Percentiles rank a stretch among this genome's conserved stretches.
phyloP scores from a whole-genome alignment of 2,329 filamentous ascomycete species.

The Stagonosporopsis rhizophila region DNA sequence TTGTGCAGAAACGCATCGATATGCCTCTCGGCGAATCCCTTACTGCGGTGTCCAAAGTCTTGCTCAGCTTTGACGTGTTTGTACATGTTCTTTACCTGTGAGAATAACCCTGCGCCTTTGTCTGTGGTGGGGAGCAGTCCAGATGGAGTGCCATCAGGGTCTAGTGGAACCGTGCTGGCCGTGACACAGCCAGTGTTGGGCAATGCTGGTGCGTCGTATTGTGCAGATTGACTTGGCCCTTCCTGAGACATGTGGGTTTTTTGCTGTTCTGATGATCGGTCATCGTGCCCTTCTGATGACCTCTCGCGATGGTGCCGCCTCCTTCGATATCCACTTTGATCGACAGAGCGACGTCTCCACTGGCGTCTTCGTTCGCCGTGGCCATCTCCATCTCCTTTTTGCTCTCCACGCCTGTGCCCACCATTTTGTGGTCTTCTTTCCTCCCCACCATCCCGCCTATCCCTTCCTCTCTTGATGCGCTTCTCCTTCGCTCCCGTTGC shows the following conservation, averaged over 20 bases:
- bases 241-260: background rate
- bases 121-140: conserved; percentile 27
- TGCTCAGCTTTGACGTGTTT: conserved; percentile 33
- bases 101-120: conserved; percentile 26
- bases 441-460: background rate
- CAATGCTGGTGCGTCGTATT: too few species aligned
- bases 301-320: background rate
- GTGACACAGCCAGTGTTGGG: background rate
- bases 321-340: background rate
- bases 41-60: conserved; percentile 23
- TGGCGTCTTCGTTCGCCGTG: background rate
- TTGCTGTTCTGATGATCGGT: too few species aligned
- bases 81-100: conserved; percentile 30
- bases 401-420: background rate
- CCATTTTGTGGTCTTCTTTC: background rate
- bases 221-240: background rate
- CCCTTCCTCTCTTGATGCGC: background rate
- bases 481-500: background rate
- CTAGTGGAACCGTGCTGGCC: background rate
- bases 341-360: background rate
- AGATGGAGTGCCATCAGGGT: conserved; percentile 27
- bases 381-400: background rate
- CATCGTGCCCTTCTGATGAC: background rate
- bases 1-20: conserved; percentile 18
- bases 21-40: conserved; percentile 22